Base-by-base conservation (phyloP, 306 rosid species). In the Alnus rubra region DNA sequence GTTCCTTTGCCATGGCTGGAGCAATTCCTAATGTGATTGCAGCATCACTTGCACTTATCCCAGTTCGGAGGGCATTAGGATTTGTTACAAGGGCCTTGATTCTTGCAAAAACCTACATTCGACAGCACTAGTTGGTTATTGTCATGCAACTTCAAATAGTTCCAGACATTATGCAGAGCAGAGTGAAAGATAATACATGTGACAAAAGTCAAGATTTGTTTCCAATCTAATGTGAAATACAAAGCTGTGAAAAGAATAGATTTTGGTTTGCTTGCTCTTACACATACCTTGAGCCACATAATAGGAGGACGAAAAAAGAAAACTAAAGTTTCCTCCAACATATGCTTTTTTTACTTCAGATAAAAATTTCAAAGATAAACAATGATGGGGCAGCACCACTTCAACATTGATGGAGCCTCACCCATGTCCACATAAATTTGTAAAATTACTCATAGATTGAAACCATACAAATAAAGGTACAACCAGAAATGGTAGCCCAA, bases 1-100 rank as follows among this genome's bases (percentile, higher is more conserved):
- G 98, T 82, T 95, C 98, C 87, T 92, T 95, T 53, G 98, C 98
- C 98, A 95, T 92, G 83, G 92, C 93, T 64, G 98, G 98, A 53
- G 98, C 98, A 80, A 95, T 87, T 76, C 98, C 96, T 65, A 92
- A 87, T 55, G 93, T 91, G 86, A 71, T 92, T 78, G 98, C 96
- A 85, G 98, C 97, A 84, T 95, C 98, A 82, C 98, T 86, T 2
- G 98, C 92, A 89, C 98, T 95, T 78, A 95, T 81, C 51, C 98
- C 98, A 60, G 82, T 79, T 86, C 86, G 87, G 56, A 95, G 94
- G 80, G 98, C 90, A 51, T 92, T 93, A 7, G 98, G 91, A 75
- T 88, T 89, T 73, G 86, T 84, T 78, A 87, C 89, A 69, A 95
- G 90, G 60, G 86, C 78, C 87, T 79, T 91, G 80, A 92, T 91